These are phyloP conservation scores for Clavispora phyllophila DNA, from an alignment of 805 yeast genomes.

Conservation along the genomic window DNA sequence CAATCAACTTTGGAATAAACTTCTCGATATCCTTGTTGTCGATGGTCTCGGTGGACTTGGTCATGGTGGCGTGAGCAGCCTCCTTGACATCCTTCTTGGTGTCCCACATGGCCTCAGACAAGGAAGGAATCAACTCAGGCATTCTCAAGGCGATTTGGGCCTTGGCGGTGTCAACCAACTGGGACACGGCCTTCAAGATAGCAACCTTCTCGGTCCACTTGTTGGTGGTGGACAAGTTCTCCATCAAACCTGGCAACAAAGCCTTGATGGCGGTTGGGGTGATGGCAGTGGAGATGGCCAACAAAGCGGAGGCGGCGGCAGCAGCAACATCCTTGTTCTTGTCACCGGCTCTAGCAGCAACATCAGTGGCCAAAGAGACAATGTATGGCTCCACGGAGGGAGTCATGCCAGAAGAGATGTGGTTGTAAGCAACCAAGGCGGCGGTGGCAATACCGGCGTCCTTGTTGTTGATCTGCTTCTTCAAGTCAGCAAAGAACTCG, in stretches of 20 bases:
- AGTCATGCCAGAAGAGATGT: conserved; percentile 78
- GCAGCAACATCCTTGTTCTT: conserved; percentile 73
- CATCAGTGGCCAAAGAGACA: conserved; percentile 67
- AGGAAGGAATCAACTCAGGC: conserved; percentile 98
- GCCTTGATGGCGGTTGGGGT: conserved; percentile 94
- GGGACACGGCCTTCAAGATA: conserved; percentile 76
- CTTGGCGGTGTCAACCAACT: conserved; percentile 90
- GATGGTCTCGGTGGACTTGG: conserved; percentile 94
- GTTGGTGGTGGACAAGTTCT: conserved; percentile 63
- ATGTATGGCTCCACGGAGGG: conserved; percentile 96
- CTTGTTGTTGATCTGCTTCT: conserved; percentile 74
- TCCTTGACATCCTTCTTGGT: conserved; percentile 97
- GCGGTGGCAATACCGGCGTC: conserved; percentile 56
- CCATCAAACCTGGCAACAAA: conserved; percentile 74
- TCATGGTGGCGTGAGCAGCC: conserved; percentile 93
- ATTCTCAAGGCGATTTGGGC: conserved; percentile 95
- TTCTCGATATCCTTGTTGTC: conserved; percentile 99
- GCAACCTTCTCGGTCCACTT: conserved; percentile 99
- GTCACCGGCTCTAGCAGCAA: conserved; percentile 83
- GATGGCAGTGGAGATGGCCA: conserved; percentile 72
- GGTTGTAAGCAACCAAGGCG: conserved; percentile 78
- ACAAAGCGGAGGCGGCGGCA: conserved; percentile 70
- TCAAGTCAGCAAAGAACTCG: conserved; percentile 75
- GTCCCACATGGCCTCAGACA: conserved; percentile 99
- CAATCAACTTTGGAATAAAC: conserved; percentile 96